These are phyloP conservation scores for Sporothrix schenckii DNA, from an alignment of 2,329 filamentous ascomycete genomes.

Conservation along the genomic window DNA sequence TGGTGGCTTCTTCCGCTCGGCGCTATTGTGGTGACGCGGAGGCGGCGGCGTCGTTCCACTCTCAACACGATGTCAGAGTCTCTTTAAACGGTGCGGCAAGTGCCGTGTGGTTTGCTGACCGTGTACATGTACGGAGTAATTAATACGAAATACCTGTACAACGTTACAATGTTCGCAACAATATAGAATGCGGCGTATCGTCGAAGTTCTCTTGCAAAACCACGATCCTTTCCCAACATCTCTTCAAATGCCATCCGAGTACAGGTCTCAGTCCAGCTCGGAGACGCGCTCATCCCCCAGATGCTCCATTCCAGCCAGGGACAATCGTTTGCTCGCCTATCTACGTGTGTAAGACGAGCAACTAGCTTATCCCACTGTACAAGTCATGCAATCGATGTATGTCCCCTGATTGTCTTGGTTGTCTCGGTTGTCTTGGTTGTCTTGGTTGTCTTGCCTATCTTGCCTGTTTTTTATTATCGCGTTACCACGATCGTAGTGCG, in stretches of 20 bases:
- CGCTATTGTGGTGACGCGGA: neutral
- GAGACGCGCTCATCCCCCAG: neutral
- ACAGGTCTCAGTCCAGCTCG: constrained; percentile 19
- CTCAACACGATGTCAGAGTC: neutral
- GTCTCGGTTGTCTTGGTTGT: neutral
- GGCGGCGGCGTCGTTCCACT: too few species aligned
- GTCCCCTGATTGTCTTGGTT: neutral
- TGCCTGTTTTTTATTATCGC: neutral
- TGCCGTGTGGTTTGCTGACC: neutral
- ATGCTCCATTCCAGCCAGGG: constrained; percentile 12
- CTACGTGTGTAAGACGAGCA: neutral
- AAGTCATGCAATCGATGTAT: neutral
- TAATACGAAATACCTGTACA: too few species aligned
- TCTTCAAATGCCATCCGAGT: neutral
- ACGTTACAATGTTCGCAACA: too few species aligned
- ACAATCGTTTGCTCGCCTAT: neutral
- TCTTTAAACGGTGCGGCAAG: neutral
- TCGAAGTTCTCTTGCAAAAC: neutral
- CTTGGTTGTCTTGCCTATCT: too few species aligned
- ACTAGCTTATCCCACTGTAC: too few species aligned
- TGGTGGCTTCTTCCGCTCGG: neutral
- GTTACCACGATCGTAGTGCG: neutral
- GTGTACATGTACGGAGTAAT: neutral
- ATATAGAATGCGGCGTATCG: neutral
- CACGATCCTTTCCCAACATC: neutral